phyloP scores from a whole-genome alignment of 1,139 yeast genomes.

The Debaryomyces subglobosus region DNA sequence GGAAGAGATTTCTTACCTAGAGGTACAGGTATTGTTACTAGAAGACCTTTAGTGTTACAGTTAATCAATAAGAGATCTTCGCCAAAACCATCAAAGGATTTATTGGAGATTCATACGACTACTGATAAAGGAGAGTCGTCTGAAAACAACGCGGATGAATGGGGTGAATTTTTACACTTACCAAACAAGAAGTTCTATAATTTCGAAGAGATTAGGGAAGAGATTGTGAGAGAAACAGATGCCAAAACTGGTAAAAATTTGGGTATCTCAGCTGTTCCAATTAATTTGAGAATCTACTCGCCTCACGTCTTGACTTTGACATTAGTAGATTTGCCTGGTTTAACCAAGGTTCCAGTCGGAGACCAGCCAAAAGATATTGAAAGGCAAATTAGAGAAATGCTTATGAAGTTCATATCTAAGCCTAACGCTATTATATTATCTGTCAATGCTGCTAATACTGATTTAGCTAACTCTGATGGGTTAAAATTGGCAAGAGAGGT shows the following conservation, averaged over 20 bases:
- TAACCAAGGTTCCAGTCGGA: slow-evolving; percentile 99
- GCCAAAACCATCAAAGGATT: slow-evolving; percentile 28
- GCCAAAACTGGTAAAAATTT: slow-evolving; percentile 89
- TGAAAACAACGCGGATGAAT: slow-evolving; percentile 87
- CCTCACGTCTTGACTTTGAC: slow-evolving; percentile 96
- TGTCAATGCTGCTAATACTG: slow-evolving; percentile 96
- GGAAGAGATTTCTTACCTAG: slow-evolving; percentile 95
- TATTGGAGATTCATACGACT: slow-evolving; percentile 37
- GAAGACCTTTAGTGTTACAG: slow-evolving; percentile 88
- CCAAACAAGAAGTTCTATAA: slow-evolving; percentile 88
- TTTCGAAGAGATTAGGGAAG: slow-evolving; percentile 88
- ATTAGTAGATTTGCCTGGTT: slow-evolving; percentile 94
- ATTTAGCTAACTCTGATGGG: slow-evolving; percentile 97
- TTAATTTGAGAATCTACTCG: slow-evolving; percentile 90
- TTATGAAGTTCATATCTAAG: slow-evolving; percentile 88
- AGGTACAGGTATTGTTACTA: slow-evolving; percentile 94
- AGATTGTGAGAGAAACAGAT: slow-evolving; percentile 92
- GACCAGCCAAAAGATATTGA: slow-evolving; percentile 99
- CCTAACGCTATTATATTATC: slow-evolving; percentile 96
- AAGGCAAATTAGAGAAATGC: slow-evolving; percentile 91
- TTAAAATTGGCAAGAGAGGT: slow-evolving; percentile 95
- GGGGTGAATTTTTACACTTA: slow-evolving; percentile 97
- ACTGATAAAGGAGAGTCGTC: slow-evolving; percentile 49
- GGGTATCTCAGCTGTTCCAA: slow-evolving; percentile 92
- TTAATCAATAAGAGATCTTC: slow-evolving; percentile 67